These are phyloP conservation scores for Carex arenaria DNA, from an alignment of 202 grass and related monocot species.

Conservation along the genomic window DNA sequence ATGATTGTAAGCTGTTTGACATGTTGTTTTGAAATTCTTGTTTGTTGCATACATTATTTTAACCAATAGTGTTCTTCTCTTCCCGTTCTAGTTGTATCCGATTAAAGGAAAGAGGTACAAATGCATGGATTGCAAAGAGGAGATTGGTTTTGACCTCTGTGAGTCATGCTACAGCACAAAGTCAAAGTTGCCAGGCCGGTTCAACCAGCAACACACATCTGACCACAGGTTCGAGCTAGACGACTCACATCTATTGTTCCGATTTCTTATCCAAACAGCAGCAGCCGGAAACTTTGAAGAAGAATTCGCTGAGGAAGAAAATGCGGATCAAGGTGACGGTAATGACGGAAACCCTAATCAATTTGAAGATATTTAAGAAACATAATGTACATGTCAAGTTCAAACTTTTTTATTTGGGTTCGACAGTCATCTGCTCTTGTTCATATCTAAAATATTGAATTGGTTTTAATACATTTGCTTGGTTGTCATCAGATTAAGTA, in stretches of 20 bases:
- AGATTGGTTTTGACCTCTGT: conserved; percentile 77
- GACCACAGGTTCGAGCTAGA: conserved; percentile 69
- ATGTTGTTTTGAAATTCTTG: not conserved
- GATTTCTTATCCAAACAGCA: conserved; percentile 4
- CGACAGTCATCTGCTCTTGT: not conserved
- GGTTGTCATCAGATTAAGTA: not conserved
- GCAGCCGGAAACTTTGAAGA: not conserved
- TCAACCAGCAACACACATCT: conserved; percentile 90
- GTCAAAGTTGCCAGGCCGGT: conserved; percentile 68
- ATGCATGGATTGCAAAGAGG: conserved; percentile 65
- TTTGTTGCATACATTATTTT: not conserved
- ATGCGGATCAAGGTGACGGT: not conserved
- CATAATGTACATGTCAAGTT: not conserved
- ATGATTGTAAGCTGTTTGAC: not conserved
- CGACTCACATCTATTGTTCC: not conserved
- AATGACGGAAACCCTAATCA: not conserved
- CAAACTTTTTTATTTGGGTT: not conserved
- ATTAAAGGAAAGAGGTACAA: conserved; percentile 77
- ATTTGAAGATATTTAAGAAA: not conserved
- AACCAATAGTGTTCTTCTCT: not conserved
- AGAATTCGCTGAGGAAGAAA: not conserved
- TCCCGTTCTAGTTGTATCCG: conserved; percentile 49
- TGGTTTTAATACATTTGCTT: not conserved
- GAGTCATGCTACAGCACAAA: conserved; percentile 53
- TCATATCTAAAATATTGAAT: not conserved